Evolutionary conservation across 2,329 filamentous ascomycete species (phyloP), one percentile per base, ranked within the genome.

Genomic region (Ascochyta koolunga): DNA sequence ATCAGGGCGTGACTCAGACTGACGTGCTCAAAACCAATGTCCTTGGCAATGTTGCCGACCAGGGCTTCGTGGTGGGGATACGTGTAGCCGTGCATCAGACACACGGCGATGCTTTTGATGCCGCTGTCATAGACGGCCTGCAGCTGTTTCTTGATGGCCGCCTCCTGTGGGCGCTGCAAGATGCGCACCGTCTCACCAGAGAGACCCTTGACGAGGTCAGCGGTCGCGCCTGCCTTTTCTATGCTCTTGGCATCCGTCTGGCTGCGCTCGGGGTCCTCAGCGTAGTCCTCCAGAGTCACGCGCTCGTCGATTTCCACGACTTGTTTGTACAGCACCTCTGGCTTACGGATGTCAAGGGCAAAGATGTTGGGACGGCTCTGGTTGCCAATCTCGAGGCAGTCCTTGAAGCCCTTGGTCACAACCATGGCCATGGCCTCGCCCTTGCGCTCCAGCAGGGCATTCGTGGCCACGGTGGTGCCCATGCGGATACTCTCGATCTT

Each of bases 401-500:
- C 92, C 63, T 86, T 88, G 80, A 96, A 96, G 0, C 93, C 93
- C 62, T 87, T 88, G 1, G 91, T 96, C 10, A 96, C 90, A 1
- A 96, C 86, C 75, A 97, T 83, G 13, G 90, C 92, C 69, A 95
- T 93, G 64, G 86, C 86, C 77, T 96, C 92, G 41, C 93, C 93
- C 75, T 96, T 96, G 53, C 93, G 82, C 75, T 97, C 93, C 2
- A 97, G 81, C 50, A 97, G 77, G 0, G 93, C 93, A 73, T 97
- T 97, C 0, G 93, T 97, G 9, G 93, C 93, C 11, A 97, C 92
- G 0, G 93, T 97, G 1, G 93, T 97, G 38, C 93, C 93, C 93
- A 97, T 97, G 41, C 93, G 88, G 71, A 97, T 96, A 50, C 89
- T 92, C 64, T 95, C 90, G 64, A 97, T 96, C 68, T 87, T 78